Conservation (phyloP, 164 flowering plant species). For the Sextonia rubra region DNA sequence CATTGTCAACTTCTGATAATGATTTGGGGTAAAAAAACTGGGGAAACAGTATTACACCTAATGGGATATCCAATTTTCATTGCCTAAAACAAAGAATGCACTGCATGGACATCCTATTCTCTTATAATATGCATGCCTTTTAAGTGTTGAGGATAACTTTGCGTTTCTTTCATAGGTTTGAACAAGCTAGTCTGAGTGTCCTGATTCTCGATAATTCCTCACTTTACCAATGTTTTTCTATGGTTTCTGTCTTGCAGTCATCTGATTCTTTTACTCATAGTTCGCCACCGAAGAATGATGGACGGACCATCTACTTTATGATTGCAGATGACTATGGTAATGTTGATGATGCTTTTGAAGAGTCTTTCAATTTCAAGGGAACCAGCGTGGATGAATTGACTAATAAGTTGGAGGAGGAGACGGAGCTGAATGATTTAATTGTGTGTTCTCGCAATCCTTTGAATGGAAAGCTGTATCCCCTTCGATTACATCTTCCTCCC, state of each 20-base stretch:
- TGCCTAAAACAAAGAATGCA: not conserved
- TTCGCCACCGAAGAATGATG: constrained; percentile 58
- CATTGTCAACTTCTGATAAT: not conserved
- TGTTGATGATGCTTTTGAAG: constrained; percentile 43
- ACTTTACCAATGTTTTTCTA: not conserved
- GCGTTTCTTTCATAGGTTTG: not conserved
- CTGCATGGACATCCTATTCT: not conserved
- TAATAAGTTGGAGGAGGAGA: constrained; percentile 61
- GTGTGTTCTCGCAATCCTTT: constrained; percentile 74
- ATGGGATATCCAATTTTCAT: not conserved
- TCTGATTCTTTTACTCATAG: constrained; percentile 32
- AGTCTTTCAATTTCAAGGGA: constrained; percentile 54
- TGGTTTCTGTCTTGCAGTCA: constrained; percentile 41
- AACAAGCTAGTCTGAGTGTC: not conserved
- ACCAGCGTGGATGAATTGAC: constrained; percentile 61
- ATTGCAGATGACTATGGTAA: constrained; percentile 56
- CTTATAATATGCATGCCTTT: not conserved
- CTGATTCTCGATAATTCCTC: not conserved
- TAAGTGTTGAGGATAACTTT: not conserved
- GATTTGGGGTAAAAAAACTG: not conserved
- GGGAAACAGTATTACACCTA: not conserved
- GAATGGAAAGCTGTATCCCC: constrained; percentile 79
- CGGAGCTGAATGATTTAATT: constrained; percentile 48
- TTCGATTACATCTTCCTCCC: constrained; percentile 90
- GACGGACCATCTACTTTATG: constrained; percentile 61